Conservation (phyloP, 345 rosid species). For the Euphorbia pulcherrima region DNA sequence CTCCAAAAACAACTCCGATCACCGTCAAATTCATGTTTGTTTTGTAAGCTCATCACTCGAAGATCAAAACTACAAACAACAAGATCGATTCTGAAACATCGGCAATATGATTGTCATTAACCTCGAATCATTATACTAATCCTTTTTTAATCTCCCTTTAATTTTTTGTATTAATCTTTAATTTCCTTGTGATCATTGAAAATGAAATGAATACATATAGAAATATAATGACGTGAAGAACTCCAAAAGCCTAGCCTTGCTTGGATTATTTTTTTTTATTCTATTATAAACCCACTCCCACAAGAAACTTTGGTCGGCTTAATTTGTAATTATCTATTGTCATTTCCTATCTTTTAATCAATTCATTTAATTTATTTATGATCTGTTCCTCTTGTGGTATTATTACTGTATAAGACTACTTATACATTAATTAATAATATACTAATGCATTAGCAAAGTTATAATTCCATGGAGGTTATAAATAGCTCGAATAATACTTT, state of each 20-base stretch:
- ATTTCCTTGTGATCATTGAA: constrained; percentile 8
- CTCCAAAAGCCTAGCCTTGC: constrained; percentile 34
- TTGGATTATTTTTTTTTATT: constrained; percentile 16
- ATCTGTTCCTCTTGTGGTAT: no score
- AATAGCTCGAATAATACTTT: no score
- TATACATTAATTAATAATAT: not conserved
- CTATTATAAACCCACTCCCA: constrained; percentile 24
- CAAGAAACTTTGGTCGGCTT: constrained; percentile 52
- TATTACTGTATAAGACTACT: no score
- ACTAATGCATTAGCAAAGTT: constrained; percentile 11
- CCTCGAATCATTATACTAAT: not conserved
- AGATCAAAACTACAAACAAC: no score
- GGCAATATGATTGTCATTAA: not conserved
- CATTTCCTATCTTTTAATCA: not conserved
- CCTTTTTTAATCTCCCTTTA: not conserved
- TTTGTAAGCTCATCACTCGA: no score
- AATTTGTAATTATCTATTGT: not conserved
- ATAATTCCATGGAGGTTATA: no score
- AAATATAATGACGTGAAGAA: constrained; percentile 38
- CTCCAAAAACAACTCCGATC: no score
- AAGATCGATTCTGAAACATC: no score
- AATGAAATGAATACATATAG: constrained; percentile 20
- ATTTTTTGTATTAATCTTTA: not conserved
- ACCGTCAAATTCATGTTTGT: no score
- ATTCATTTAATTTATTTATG: not conserved